Base-by-base conservation (phyloP, 2,329 filamentous ascomycete species). In the Hypocrella siamensis region DNA sequence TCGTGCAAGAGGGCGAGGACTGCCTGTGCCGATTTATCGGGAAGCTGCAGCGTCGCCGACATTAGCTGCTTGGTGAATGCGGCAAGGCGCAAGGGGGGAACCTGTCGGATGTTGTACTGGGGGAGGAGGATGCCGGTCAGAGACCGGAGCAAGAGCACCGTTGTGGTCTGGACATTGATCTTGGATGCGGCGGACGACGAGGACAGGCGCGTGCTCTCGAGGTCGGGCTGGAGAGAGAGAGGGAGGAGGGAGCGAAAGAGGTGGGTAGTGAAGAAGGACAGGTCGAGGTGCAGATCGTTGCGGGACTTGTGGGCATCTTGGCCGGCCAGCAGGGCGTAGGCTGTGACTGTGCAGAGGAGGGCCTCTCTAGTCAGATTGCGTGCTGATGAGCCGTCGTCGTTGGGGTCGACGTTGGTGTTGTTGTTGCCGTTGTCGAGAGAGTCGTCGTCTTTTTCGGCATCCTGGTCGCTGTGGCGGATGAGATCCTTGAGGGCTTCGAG, bases 161-260 rank as follows among this genome's bases (percentile, higher is more conserved):
- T 90, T 0, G 86, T 93, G 1, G 90, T 98, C 48, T 93, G 81
- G 34, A 94, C 75, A 58, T 98, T 96, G 59, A 98, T 75, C 53
- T 81, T 90, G 46, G 61, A 63, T 18, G 59, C 45, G 25, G 62
- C 52, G 26, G 57, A 57, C 30, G 52, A 47, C 33, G 58, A 45
- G 36, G 52, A 40, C n/a, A 51, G 54, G 26, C 49, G 48, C 30
- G 80, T 77, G 37, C 82, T 72, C 53, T 98, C 90, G 42, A 98
- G 75, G 49, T 94, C 83, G 0, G 86, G 67, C 52, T 92, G 80
- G 30, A 86, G 63, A 3, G 79, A 77, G 17, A 93, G 69, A 2
- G 79, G 67, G 42, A 88, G 71, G 5, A 98, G 69, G 12, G 81
- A 81, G 43, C 76, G 78, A 65, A 93, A 98, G 36, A 98, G 80